Base-by-base conservation (phyloP, 2,329 filamentous ascomycete species). In the Beauveria rudraprayagi region DNA sequence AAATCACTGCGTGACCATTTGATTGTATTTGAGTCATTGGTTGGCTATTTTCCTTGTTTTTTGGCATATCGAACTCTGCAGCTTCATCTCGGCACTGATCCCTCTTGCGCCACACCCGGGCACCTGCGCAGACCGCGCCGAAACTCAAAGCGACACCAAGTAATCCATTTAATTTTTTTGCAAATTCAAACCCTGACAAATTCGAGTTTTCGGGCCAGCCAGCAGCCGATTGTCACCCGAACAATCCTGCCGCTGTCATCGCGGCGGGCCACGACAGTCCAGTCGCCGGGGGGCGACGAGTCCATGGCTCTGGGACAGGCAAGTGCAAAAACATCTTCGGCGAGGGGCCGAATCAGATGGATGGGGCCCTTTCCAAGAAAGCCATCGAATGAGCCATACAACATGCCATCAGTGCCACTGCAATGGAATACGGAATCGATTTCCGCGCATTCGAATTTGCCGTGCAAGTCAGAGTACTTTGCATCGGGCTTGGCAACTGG, bases 301-400 rank as follows among this genome's bases (percentile, higher is more conserved):
- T 79, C 77, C 61, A 78, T 64, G 11, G 73, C 73, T 51, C 77
- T 67, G 5, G 73, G 73, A 61, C 73, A 74, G 1, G 69, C 67
- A 26, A 78, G 64, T 0, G 64, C 63, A 72, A 74, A 78, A 3
- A 77, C 67, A 63, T 78, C 71, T 40, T 71, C 66, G 2, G 73
- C 75, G 5, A 78, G 59, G 37, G 71, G 70, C 14, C 67, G 65
- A 70, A 78, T 75, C 2, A 73, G 61, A 56, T 72, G 70, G 3
- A 67, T 65, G 1, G 74, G 71, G 2, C 77, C 76, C 16, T 66
- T 66, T 2, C 76, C 77, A 4, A 78, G 65, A 58, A 69, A 78
- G 5, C 76, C 76, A 57, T 74, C 70, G 61, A 78, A 78, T 1
- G 68, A 66, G 7, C 74, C 77, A 60, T 78, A 78, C n/a, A 78